Base-by-base conservation (phyloP, 2,329 filamentous ascomycete species). In the Apiospora marii region DNA sequence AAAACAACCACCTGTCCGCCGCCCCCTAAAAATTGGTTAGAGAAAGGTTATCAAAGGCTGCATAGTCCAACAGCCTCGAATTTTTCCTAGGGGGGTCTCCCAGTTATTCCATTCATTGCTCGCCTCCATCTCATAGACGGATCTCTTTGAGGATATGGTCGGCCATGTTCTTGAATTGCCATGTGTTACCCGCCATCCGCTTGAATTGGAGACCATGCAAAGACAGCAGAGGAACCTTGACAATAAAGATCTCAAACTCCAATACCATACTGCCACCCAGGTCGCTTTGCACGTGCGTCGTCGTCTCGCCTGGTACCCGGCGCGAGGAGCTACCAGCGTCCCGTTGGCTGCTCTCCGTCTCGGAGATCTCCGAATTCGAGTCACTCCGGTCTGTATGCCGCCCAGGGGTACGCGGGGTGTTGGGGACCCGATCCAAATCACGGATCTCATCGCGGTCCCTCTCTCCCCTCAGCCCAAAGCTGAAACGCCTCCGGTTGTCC, bases 111-210 rank as follows among this genome's bases (percentile, higher is more conserved):
- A 37, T 67, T 19, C 67, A 67, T 22, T 41, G 34, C 10, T 37
- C 22, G 67, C 24, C 51, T 27, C 22, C 34, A 44, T 72, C 74
- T 85, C 84, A 98, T 75, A 98, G 88, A 80, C 92, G 91, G 77
- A 99, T 85, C 81, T 96, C 95, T 80, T 93, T 91, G 77, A 99
- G 86, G 78, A 99, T 98, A 78, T 95, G 95, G 83, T 98, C 95
- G 48, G 96, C 96, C 95, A 98, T 97, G 80, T 94, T 96, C 86
- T 98, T 98, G 85, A 97, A 99, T 83, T 98, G 95, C 95, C 96
- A 98, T 73, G 96, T 98, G 73, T 97, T 96, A 48, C 96, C 96
- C 72, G 94, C 91, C 77, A 98, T 92, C 81, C 96, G 95, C 88
- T 99, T 99, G 86, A 99, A 99, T 82, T 98, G 96, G 74, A 99